These are phyloP conservation scores for Trichoderma polysporum DNA, from an alignment of 2,329 filamentous ascomycete genomes.

Conservation along the genomic window DNA sequence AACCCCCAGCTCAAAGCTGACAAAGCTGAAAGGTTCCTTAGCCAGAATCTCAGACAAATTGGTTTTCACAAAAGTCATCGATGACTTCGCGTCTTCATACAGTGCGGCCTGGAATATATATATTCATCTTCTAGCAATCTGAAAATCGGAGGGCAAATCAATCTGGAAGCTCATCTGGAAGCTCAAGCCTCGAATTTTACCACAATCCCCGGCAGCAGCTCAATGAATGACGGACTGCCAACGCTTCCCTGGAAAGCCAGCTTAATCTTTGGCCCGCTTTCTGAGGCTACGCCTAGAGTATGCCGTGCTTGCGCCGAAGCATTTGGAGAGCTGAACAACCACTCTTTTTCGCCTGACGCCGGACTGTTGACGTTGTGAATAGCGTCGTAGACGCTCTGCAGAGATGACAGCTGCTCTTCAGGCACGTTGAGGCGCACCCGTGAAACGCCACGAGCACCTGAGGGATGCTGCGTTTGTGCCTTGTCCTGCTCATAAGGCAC, in stretches of 20 bases:
- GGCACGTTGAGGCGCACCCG: conserved; percentile 41
- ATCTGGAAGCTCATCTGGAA: not conserved
- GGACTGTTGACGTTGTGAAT: conserved; percentile 26
- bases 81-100: too few relatives aligned
- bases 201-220: conserved; percentile 24
- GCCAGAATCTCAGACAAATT: too few relatives aligned
- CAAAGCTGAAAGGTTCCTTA: too few relatives aligned
- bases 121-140: not conserved
- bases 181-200: conserved; percentile 22
- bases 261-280: conserved; percentile 16
- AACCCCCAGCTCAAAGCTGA: too few relatives aligned
- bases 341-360: not conserved
- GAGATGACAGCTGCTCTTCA: conserved; percentile 23
- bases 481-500: conserved; percentile 46
- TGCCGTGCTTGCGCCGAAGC: conserved; percentile 17
- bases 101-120: too few relatives aligned
- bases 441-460: conserved; percentile 51
- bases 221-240: conserved; percentile 23
- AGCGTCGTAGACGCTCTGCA: conserved; percentile 31
- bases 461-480: conserved; percentile 46
- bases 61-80: too few relatives aligned
- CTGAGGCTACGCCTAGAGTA: conserved; percentile 6
- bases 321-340: conserved; percentile 23
- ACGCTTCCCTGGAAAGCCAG: conserved; percentile 22
- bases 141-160: not conserved